Conservation (phyloP, 2,329 filamentous ascomycete genomes). For the Curvularia hawaiiensis region DNA sequence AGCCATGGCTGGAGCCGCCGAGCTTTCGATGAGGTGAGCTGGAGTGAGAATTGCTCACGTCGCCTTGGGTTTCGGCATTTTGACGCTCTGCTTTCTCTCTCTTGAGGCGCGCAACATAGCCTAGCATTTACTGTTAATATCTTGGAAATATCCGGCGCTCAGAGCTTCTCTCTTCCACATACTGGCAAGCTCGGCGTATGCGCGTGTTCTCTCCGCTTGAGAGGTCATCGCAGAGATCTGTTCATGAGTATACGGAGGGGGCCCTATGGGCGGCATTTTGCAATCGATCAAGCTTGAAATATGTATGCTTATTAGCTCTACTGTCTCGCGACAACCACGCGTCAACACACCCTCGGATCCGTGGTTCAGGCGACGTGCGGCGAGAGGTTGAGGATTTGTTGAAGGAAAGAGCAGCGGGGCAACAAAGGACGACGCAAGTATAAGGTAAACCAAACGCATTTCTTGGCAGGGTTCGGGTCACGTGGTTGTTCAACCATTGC, state of each 20-base stretch:
- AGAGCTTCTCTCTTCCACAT: slow-evolving; percentile 7
- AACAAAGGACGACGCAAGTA: slow-evolving; percentile 12
- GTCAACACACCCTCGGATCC: background rate
- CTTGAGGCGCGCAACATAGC: slow-evolving; percentile 30
- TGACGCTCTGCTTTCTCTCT: slow-evolving; percentile 25
- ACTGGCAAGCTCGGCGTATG: slow-evolving; percentile 35
- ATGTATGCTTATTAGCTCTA: background rate
- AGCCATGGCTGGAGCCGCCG: slow-evolving; percentile 16
- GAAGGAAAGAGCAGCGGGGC: slow-evolving; percentile 13
- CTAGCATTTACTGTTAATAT: slow-evolving; percentile 21
- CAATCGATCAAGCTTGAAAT: background rate
- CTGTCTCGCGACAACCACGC: slow-evolving; percentile 5
- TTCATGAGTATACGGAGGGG: slow-evolving; percentile 33
- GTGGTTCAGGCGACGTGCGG: background rate
- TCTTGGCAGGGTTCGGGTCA: slow-evolving; percentile 15
- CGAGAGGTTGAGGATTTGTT: background rate
- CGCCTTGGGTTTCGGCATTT: slow-evolving; percentile 11
- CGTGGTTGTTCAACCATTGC: slow-evolving; percentile 2
- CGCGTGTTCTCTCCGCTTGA: slow-evolving; percentile 25
- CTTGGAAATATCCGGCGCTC: slow-evolving; percentile 7
- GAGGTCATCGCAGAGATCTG: slow-evolving; percentile 33
- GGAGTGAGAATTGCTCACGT: slow-evolving; percentile 1
- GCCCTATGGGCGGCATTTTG: slow-evolving; percentile 32
- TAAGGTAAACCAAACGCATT: background rate
- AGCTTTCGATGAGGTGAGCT: slow-evolving; percentile 7